Conservation (phyloP, 352 stramenopile genomes). For the Globisporangium megalacanthum region DNA sequence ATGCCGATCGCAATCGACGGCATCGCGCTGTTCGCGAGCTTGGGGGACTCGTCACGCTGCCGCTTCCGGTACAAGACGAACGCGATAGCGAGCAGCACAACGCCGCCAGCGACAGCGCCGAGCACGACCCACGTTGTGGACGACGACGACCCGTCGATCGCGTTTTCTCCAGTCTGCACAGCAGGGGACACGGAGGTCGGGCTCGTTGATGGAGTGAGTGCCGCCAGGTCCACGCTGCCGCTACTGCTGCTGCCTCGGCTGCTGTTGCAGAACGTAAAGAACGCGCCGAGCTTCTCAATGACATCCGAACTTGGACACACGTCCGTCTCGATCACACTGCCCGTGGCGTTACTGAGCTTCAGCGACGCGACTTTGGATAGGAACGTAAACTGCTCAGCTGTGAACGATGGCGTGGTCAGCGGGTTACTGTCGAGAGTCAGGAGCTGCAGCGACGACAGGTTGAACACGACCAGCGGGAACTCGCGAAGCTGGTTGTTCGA, state of each 20-base stretch:
- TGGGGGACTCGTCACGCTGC: conserved; percentile 36
- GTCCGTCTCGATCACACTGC: conserved; percentile 23
- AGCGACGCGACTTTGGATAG: conserved; percentile 46
- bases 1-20: conserved; percentile 54
- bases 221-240: neutral
- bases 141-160: conserved; percentile 5
- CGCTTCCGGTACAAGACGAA: conserved; percentile 32
- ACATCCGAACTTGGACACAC: conserved; percentile 40
- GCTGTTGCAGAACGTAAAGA: conserved; percentile 50
- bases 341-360: conserved; percentile 46
- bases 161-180: neutral
- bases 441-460: conserved; percentile 37
- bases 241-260: neutral
- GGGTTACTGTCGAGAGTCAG: conserved; percentile 46
- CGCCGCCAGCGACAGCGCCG: conserved; percentile 25
- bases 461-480: conserved; percentile 52
- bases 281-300: conserved; percentile 37
- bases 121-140: conserved; percentile 44
- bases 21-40: conserved; percentile 39
- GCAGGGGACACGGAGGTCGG: conserved; percentile 4
- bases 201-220: conserved; percentile 9
- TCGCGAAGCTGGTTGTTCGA: conserved; percentile 38
- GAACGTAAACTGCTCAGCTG: conserved; percentile 40
- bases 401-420: conserved; percentile 45
- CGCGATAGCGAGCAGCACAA: conserved; percentile 27